Evolutionary conservation across 805 yeast genomes (phyloP).

Genomic region (Tetrapisispora phaffii): DNA sequence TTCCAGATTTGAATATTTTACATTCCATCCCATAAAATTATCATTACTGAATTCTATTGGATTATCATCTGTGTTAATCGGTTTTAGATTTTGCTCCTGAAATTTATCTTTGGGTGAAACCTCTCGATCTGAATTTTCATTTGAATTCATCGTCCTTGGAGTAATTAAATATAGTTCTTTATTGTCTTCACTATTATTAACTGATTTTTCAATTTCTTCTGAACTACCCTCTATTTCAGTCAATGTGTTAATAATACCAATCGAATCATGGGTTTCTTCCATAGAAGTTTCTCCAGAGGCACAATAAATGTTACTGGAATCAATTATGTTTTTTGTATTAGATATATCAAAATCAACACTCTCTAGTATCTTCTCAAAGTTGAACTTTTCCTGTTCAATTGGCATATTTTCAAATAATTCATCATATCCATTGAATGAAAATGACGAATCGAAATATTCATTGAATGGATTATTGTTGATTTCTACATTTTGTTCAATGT

Average conservation of each 20-base stretch:
- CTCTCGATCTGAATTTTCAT: background rate
- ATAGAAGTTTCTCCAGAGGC: background rate
- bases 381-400: background rate
- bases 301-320: slow-evolving; percentile 1
- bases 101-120: background rate
- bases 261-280: background rate
- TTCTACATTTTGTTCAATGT: background rate
- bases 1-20: background rate
- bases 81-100: background rate
- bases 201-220: background rate
- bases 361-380: background rate
- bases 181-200: background rate
- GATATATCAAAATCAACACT: background rate
- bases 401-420: background rate
- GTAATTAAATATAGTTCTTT: background rate
- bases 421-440: background rate
- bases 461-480: background rate
- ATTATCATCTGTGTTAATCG: background rate
- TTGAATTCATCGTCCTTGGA: background rate
- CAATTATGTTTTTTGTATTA: background rate
- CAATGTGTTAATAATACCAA: background rate
- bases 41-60: background rate
- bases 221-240: background rate
- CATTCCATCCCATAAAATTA: background rate
- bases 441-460: background rate